Conservation (phyloP, 2,329 filamentous ascomycete genomes). For the Penicillium sp. region DNA sequence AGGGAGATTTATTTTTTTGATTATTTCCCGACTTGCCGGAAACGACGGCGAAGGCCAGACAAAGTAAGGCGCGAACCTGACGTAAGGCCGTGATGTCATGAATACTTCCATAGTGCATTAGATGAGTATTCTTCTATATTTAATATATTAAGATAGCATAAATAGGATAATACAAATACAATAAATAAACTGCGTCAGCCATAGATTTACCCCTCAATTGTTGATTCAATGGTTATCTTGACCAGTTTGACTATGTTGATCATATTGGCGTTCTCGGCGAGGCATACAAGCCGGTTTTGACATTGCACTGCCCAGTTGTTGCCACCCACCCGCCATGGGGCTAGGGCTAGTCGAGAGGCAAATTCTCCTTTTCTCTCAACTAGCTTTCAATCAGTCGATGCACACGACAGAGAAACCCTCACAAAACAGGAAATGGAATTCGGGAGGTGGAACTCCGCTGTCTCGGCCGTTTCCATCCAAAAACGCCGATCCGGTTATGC, state of each 20-base stretch:
- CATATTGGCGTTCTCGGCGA: too few relatives aligned
- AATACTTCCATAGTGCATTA: background rate
- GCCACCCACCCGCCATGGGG: background rate
- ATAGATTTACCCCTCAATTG: too few relatives aligned
- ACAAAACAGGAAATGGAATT: conserved; percentile 4
- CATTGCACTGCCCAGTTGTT: background rate
- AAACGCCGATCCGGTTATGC: conserved; percentile 12
- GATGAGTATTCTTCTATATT: background rate
- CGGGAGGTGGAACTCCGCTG: conserved; percentile 2
- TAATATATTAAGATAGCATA: background rate
- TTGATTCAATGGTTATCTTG: too few relatives aligned
- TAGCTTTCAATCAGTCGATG: too few relatives aligned
- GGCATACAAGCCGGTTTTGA: background rate
- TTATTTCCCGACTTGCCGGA: conserved; percentile 19
- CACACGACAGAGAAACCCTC: too few relatives aligned
- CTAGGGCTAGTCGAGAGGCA: too few relatives aligned
- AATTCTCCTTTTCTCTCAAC: too few relatives aligned
- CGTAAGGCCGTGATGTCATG: conserved; percentile 35
- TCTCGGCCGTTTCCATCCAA: conserved; percentile 15
- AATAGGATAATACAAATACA: too few relatives aligned
- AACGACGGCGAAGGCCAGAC: conserved; percentile 24
- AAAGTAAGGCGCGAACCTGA: conserved; percentile 25
- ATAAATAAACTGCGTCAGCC: too few relatives aligned
- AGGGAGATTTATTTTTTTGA: conserved; percentile 6
- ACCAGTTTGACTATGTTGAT: too few relatives aligned